A percentile compares a stretch with the other conserved stretches of the same genome.
These are phyloP conservation scores for Klebsormidium nitens DNA, from an alignment of 139 green algal species.

Conservation along the genomic window DNA sequence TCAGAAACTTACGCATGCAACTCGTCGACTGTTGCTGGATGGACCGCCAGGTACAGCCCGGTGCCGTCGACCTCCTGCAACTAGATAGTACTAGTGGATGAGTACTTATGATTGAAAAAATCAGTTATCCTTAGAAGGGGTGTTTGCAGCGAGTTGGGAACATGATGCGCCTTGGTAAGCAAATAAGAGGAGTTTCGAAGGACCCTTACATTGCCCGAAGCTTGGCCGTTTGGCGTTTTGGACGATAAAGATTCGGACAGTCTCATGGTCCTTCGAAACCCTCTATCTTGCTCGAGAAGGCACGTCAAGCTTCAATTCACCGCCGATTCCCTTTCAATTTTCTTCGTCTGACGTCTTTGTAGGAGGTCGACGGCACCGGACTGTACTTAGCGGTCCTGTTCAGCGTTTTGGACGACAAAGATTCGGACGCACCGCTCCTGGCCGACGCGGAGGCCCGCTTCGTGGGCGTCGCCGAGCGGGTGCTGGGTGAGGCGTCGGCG, in stretches of 20 bases:
- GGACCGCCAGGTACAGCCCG: neutral
- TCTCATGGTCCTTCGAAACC: too few relatives aligned
- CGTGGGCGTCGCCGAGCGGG: neutral
- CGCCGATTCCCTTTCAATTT: neutral
- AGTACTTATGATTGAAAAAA: too few relatives aligned
- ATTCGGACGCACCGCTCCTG: neutral
- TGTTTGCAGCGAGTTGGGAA: too few relatives aligned
- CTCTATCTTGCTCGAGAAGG: too few relatives aligned
- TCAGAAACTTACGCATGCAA: too few relatives aligned
- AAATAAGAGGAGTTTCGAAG: too few relatives aligned
- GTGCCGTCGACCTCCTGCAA: conserved; percentile 2
- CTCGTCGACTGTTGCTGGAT: too few relatives aligned
- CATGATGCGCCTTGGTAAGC: too few relatives aligned
- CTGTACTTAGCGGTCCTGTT: neutral
- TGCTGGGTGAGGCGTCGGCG: neutral
- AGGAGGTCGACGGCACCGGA: neutral
- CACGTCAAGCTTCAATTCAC: too few relatives aligned
- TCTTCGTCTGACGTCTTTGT: neutral
- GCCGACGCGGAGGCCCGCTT: neutral
- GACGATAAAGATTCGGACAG: too few relatives aligned
- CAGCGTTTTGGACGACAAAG: neutral
- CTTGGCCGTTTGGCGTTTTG: too few relatives aligned
- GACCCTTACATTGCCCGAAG: too few relatives aligned
- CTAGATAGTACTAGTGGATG: neutral
- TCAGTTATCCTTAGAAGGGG: neutral